Base-by-base conservation (phyloP, 2,329 filamentous ascomycete genomes). In the Daldinia sp. region DNA sequence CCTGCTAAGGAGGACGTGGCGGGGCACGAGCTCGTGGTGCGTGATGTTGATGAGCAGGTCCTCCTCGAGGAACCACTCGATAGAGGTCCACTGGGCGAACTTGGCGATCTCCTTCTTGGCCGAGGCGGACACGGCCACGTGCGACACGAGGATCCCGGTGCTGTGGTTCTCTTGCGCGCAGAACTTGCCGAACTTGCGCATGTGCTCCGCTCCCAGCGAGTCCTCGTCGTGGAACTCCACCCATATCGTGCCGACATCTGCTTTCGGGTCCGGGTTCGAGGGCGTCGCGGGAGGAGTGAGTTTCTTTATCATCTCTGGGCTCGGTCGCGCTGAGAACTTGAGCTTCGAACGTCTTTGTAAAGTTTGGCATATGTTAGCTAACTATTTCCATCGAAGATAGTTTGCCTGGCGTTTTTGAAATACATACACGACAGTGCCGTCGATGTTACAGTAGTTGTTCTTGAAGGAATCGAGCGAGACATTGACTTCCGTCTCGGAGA, bases 31-130 rank as follows among this genome's bases (percentile, higher is more conserved):
- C 82, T 98, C 95, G 83, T 99, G 96, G 80, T 94, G 93, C 67
- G 95, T 98, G 81, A 99, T 98, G 83, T 99, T 99, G 81, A 99
- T 94, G 67, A 98, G 87, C 75, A 99, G 82, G 82, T 99, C 96
- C 80, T 96, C 92, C 85, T 98, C 96, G 75, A 95, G 89, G 84
- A 99, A 99, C 79, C 93, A 93, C 84, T 99, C 96, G 77, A 98
- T 93, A 77, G 92, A 89, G 62, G 92, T 92, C 79, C 89, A 87
- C 69, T 90, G 89, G 74, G 92, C 89, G 65, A 95, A 89, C 67
- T 91, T 90, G 72, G 90, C 90, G 74, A 97, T 91, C 73, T 94
- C 90, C 84, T 97, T 97, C 80, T 95, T 89, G 41, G 94, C 95
- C 68, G 94, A 92, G 30, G 93, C 88, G 0, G 94, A 97, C 67